Evolutionary conservation across 345 rosid species (phyloP).

Genomic region (Mercurialis annua): DNA sequence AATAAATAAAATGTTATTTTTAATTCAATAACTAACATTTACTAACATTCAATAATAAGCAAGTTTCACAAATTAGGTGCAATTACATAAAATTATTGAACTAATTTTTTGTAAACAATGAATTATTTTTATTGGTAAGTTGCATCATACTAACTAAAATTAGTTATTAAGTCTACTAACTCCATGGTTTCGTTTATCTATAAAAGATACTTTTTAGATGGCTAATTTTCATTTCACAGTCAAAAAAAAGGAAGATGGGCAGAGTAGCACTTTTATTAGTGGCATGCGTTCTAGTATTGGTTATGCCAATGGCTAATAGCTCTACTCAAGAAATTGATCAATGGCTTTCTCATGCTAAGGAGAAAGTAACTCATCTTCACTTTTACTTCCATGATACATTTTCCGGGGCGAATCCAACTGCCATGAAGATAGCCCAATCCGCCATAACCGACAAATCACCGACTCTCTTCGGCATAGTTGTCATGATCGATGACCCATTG

Average conservation of each 20-base stretch:
- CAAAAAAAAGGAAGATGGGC: not conserved
- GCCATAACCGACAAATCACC: not conserved
- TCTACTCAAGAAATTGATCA: constrained; percentile 7
- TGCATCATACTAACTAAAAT: not conserved
- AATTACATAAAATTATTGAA: too few species aligned
- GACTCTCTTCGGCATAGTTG: not conserved
- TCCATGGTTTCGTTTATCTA: not conserved
- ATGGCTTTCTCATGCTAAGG: constrained; percentile 4
- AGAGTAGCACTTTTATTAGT: not conserved
- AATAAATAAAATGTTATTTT: too few species aligned
- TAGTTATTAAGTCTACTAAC: not conserved
- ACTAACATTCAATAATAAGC: too few species aligned
- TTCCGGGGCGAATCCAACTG: constrained; percentile 3
- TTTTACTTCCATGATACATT: constrained; percentile 9
- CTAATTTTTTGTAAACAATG: too few species aligned
- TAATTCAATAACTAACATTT: too few species aligned
- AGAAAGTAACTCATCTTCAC: constrained; percentile 5
- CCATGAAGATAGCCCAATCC: not conserved
- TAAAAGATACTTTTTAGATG: not conserved
- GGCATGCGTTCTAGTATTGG: not conserved
- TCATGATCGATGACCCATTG: constrained; percentile 9
- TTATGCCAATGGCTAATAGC: not conserved
- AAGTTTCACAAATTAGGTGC: too few species aligned
- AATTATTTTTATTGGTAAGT: not conserved
- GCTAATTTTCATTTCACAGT: not conserved